Evolutionary conservation across 2,329 filamentous ascomycete genomes (phyloP), one percentile per base, ranked within the genome.

Genomic region (Xylariaceae sp.): DNA sequence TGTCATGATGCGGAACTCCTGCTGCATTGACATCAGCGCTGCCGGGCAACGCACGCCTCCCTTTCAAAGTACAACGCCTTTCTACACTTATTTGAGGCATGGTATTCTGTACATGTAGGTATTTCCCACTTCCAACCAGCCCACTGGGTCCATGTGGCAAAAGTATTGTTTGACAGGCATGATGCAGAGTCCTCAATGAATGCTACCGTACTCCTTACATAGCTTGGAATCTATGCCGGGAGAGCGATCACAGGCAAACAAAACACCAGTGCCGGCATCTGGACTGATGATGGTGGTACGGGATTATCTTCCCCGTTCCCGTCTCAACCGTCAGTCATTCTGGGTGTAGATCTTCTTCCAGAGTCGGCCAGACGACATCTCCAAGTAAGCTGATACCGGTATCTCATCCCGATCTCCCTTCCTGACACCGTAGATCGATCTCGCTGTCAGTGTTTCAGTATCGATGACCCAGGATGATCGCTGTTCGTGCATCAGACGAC

Each of bases 1-100:
- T 65, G 63, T 61, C 61, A 65, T 64, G 64, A 67, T 65, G 64
- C 65, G 67, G 67, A 39, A 56, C 50, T 55, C 52, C 53, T 30
- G 30, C 49, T 51, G 49, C 49, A 62, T 56, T 60, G 58, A 30
- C 23, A 30, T 52, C 49, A 57, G 37, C 30, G 53, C 47, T 55
- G 35, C 55, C 37, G 51, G 56, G 15, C 39, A 52, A 51, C 37
- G 34, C 39, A 53, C 58, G 57, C 53, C 57, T 54, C 52, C 52
- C 39, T 23, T 58, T 54, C 51, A 30, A 30, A 30, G 23, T 30
- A 30, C 23, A 30, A 30, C 23, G 23, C 23, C 23, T 30, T 30
- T 30, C 23, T 30, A 30, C 23, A 30, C 23, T 30, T 30, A 30
- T 30, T 30, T 4, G 23, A 30, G 23, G 23, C 23, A 30, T 30